Percentiles rank a stretch among this genome's conserved stretches.
These are phyloP conservation scores for Xylaria curta DNA, from an alignment of 495 filamentous ascomycete species.

Conservation along the genomic window DNA sequence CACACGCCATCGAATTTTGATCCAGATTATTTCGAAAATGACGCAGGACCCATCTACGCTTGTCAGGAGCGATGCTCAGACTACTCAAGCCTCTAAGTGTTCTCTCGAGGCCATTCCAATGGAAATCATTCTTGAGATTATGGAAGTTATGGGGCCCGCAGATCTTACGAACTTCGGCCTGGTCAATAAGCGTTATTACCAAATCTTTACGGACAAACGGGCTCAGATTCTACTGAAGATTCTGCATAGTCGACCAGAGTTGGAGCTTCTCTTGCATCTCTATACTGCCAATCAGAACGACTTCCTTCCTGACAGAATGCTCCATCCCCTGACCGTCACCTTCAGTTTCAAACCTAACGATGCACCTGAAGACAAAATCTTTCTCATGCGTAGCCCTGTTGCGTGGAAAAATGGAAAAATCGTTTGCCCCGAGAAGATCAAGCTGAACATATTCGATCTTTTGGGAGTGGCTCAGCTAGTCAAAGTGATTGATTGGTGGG, in stretches of 20 bases:
- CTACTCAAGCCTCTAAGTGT: neutral
- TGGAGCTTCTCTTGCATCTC: slow-evolving; percentile 27
- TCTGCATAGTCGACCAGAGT: slow-evolving; percentile 34
- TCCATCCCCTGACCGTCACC: slow-evolving; percentile 29
- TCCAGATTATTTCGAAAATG: slow-evolving; percentile 4
- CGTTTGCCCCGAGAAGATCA: slow-evolving; percentile 23
- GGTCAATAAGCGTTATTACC: slow-evolving; percentile 31
- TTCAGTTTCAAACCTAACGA: neutral
- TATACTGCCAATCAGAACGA: slow-evolving; percentile 25
- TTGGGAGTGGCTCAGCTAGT: slow-evolving; percentile 29
- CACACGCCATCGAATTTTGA: neutral
- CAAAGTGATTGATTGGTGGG: slow-evolving; percentile 46
- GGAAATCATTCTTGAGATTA: slow-evolving; percentile 44
- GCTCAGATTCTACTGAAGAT: slow-evolving; percentile 33
- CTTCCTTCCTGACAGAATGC: slow-evolving; percentile 21
- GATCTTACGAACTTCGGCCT: slow-evolving; percentile 33
- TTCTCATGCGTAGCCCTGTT: slow-evolving; percentile 29
- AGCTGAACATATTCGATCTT: slow-evolving; percentile 19
- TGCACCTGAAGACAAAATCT: slow-evolving; percentile 12
- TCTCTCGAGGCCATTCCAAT: slow-evolving; percentile 30
- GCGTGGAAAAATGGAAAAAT: slow-evolving; percentile 19
- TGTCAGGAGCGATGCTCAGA: neutral
- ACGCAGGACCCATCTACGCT: neutral
- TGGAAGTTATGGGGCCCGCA: slow-evolving; percentile 39
- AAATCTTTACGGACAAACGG: slow-evolving; percentile 36